phyloP scores from a whole-genome alignment of 1,139 yeast genomes.

The Saccharomyces uvarum region DNA sequence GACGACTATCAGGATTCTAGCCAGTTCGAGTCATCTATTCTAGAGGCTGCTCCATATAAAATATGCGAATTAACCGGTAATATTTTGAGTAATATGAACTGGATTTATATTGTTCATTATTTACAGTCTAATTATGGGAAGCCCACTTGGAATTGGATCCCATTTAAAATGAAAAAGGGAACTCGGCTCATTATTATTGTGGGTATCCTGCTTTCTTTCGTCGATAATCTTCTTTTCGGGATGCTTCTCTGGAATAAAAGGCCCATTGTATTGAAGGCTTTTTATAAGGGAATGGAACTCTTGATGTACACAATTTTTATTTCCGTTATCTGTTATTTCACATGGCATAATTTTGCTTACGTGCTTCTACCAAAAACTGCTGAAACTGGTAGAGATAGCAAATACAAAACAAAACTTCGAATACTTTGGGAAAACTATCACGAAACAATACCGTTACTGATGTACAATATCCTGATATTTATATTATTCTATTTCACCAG shows the following conservation, averaged over 20 bases:
- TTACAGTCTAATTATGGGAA: constrained; percentile 2
- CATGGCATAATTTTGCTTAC: constrained; percentile 24
- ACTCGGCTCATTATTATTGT: neutral
- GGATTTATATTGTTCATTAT: constrained; percentile 2
- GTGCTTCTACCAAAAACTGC: constrained; percentile 17
- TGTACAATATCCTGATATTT: constrained; percentile 19
- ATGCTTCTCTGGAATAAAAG: constrained; percentile 11
- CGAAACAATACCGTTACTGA: constrained; percentile 22
- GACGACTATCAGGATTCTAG: constrained; percentile 10
- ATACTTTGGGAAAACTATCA: constrained; percentile 24
- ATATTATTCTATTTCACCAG: constrained; percentile 13
- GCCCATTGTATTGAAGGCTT: constrained; percentile 3
- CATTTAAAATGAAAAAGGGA: neutral
- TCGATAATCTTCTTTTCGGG: constrained; percentile 12
- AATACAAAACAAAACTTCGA: constrained; percentile 6
- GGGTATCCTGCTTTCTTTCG: neutral
- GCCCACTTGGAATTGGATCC: neutral
- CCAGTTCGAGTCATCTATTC: constrained; percentile 5
- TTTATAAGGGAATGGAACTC: constrained; percentile 14
- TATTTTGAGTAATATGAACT: constrained; percentile 4
- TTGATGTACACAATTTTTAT: constrained; percentile 16
- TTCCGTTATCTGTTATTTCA: constrained; percentile 13
- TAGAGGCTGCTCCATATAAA: constrained; percentile 3
- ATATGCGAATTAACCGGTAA: constrained; percentile 3
- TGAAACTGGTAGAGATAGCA: neutral